Evolutionary conservation across 177 flowering plant genomes (phyloP), one percentile per base, ranked within the genome.

Genomic region (Vitis hybrid): DNA sequence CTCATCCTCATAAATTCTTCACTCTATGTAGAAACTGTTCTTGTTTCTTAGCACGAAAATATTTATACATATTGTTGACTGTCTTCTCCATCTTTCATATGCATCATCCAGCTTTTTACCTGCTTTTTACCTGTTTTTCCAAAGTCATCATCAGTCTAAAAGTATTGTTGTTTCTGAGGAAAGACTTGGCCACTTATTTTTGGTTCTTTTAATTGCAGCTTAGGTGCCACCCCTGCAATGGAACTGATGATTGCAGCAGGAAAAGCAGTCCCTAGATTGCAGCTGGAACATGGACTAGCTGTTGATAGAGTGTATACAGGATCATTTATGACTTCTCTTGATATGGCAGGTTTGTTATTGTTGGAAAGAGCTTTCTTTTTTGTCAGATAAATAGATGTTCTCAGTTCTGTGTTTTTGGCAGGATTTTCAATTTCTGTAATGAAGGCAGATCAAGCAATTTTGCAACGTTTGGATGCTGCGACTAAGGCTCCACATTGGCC

Each of bases 401-500:
- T 57, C 51, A 35, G 50, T 19, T 63, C 52, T 35, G 8, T 68
- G 0, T 70, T 52, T 67, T 46, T 54, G 35, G 67, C 84, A 94
- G 99, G 99, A 59, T 90, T 92, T 75, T 94, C 99, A 40, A 89
- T 94, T 66, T 77, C 97, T 52, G 79, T 94, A 60, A 91, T 94
- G 99, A 88, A 81, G 85, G 92, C 91, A 35, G 91, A 90, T 79
- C 74, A 84, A 70, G 56, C 76, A 51, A 84, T 90, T 77, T 78
- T 94, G 83, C 79, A 86, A 64, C 90, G 93, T 21, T 70, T 94
- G 80, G 97, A 91, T 89, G 94, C 97, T 77, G 77, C 91, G 55
- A 94, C 97, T 13, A 91, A 81, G 78, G 97, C 99, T 82, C 97
- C 99, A 50, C 68, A 57, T 70, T 94, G 99, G 99, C 97, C 99